Evolutionary conservation across 495 filamentous ascomycete genomes (phyloP).

Genomic region (Xylaria acuta): DNA sequence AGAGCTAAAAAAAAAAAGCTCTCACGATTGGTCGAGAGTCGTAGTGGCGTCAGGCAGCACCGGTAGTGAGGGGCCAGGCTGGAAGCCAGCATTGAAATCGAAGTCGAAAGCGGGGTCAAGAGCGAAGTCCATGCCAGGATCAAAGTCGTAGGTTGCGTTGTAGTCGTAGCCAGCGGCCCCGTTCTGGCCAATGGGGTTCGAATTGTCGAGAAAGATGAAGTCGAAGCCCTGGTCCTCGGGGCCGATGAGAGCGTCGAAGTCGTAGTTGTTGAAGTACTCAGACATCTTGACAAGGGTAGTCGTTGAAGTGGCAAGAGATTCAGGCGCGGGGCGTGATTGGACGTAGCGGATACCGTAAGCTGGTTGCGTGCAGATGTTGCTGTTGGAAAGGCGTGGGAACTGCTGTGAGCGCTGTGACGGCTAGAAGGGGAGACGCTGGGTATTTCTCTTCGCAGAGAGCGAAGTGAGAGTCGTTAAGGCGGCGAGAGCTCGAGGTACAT

Average conservation of each 20-base stretch:
- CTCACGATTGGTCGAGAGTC: conserved; percentile 32
- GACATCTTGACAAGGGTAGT: conserved; percentile 31
- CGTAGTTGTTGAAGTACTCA: conserved; percentile 75
- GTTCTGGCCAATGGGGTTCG: conserved; percentile 41
- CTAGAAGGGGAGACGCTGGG: conserved; percentile 9
- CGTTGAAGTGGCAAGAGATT: conserved; percentile 34
- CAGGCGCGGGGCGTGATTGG: conserved; percentile 16
- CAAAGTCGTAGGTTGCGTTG: conserved; percentile 18
- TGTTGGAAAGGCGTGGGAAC: not conserved
- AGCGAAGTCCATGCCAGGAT: not conserved
- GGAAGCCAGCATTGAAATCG: conserved; percentile 54
- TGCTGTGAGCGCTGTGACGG: not conserved
- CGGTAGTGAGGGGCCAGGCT: conserved; percentile 62
- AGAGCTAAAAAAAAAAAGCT: conserved; percentile 41
- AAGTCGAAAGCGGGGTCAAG: conserved; percentile 44
- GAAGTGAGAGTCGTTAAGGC: conserved; percentile 24
- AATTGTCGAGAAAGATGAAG: conserved; percentile 47
- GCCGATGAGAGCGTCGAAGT: conserved; percentile 76
- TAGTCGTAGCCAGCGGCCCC: conserved; percentile 15
- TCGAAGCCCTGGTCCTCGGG: conserved; percentile 79
- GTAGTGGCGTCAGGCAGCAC: conserved; percentile 27
- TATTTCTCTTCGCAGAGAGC: conserved; percentile 32
- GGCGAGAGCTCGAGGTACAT: conserved; percentile 29
- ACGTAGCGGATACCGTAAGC: not conserved
- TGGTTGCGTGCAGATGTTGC: conserved; percentile 15